Conservation (phyloP, 2,329 filamentous ascomycete genomes). For the Claviceps fusiformis region DNA sequence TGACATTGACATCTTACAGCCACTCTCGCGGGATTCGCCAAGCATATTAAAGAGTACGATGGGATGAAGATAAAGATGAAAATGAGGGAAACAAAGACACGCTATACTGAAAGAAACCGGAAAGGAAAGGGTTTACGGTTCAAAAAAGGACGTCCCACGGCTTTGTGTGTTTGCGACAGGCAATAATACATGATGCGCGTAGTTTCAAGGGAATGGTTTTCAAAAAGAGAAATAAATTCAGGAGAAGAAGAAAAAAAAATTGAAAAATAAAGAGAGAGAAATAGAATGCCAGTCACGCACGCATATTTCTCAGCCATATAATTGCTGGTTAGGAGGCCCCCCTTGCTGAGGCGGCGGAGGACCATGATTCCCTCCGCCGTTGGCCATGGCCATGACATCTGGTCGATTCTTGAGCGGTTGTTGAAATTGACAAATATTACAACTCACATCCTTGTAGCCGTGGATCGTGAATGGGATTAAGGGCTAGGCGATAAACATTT, state of each 20-base stretch:
- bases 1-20: background rate
- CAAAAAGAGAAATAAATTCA: no score
- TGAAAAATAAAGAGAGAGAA: background rate
- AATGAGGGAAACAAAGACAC: background rate
- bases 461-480: constrained; percentile 57
- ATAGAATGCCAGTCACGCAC: background rate
- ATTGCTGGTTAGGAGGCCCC: background rate
- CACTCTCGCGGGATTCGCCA: background rate
- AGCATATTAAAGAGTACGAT: background rate
- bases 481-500: constrained; percentile 29
- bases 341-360: constrained; percentile 10
- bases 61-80: background rate
- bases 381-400: constrained; percentile 40
- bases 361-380: constrained; percentile 23
- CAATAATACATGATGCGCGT: no score
- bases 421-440: constrained; percentile 63
- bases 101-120: background rate
- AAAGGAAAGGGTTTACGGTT: background rate
- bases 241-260: background rate
- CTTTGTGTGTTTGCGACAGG: no score
- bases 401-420: constrained; percentile 48
- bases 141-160: no score
- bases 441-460: constrained; percentile 56
- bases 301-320: background rate
- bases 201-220: background rate